Evolutionary conservation across 768 basidiomycete species (phyloP).

Genomic region (Nevesoporus exiguus): DNA sequence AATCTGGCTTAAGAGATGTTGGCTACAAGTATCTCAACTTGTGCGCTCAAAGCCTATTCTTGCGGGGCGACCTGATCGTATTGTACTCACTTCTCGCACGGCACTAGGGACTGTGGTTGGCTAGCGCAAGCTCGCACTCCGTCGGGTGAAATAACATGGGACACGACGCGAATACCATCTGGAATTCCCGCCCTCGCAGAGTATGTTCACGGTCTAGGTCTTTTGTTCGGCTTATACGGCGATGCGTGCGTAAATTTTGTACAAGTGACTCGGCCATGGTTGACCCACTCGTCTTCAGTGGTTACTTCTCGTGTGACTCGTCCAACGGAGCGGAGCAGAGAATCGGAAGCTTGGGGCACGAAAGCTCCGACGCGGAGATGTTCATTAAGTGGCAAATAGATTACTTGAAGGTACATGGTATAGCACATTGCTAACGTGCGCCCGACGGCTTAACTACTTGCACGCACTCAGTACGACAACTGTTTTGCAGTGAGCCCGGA

Average conservation of each 20-base stretch:
- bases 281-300: not conserved
- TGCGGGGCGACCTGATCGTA: no score
- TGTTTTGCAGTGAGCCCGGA: constrained; percentile 5
- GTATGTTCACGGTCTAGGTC: constrained; percentile 9
- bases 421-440: not conserved
- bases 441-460: not conserved
- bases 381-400: constrained; percentile 7
- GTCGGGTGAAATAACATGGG: constrained; percentile 7
- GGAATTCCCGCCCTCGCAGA: constrained; percentile 11
- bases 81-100: not conserved
- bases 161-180: constrained; percentile 7
- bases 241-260: constrained; percentile 10
- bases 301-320: constrained; percentile 8
- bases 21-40: constrained; percentile 11
- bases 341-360: constrained; percentile 11
- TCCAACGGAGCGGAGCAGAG: not conserved
- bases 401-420: constrained; percentile 12
- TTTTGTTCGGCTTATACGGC: constrained; percentile 9
- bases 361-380: constrained; percentile 5
- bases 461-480: constrained; percentile 11
- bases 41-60: not conserved
- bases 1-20: not conserved
- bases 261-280: no score
- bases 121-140: constrained; percentile 3
- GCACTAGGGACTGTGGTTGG: constrained; percentile 15